Evolutionary conservation across 2,329 filamentous ascomycete genomes (phyloP).

Genomic region (Sordariomycetes sp.): DNA sequence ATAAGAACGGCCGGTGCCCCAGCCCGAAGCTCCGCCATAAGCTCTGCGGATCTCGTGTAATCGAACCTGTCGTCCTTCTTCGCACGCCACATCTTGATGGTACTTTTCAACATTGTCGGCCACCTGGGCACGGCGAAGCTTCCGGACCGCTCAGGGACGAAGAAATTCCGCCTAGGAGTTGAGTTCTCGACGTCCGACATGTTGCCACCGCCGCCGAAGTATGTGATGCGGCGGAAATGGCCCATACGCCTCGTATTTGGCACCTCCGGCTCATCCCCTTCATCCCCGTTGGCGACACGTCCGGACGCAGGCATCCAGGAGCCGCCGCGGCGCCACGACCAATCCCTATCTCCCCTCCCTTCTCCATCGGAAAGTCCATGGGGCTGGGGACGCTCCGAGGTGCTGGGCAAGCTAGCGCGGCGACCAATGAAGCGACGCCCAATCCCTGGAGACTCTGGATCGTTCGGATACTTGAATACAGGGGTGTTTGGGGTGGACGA

Average conservation of each 20-base stretch:
- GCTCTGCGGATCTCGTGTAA: constrained; percentile 86
- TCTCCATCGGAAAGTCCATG: constrained; percentile 65
- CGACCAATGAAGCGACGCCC: constrained; percentile 38
- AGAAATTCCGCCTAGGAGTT: constrained; percentile 40
- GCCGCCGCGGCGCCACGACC: constrained; percentile 43
- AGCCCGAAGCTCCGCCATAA: constrained; percentile 89
- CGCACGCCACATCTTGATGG: constrained; percentile 64
- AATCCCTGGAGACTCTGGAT: constrained; percentile 22
- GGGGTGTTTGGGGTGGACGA: constrained; percentile 56
- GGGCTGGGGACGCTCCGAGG: constrained; percentile 30
- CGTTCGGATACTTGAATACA: constrained; percentile 17
- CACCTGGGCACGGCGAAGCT: constrained; percentile 74
- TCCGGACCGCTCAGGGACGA: constrained; percentile 53
- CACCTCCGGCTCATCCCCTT: constrained; percentile 36
- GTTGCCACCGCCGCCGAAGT: constrained; percentile 42
- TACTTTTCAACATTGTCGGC: constrained; percentile 76
- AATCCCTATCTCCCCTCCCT: constrained; percentile 46
- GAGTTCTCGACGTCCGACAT: constrained; percentile 50
- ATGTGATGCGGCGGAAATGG: constrained; percentile 53
- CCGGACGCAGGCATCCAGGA: constrained; percentile 40
- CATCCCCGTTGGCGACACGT: constrained; percentile 29
- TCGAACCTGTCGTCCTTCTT: constrained; percentile 84
- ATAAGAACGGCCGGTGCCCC: constrained; percentile 89
- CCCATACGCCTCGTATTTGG: constrained; percentile 42
- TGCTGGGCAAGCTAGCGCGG: constrained; percentile 53